Evolutionary conservation across 805 yeast genomes (phyloP), one percentile per base, ranked within the genome.

Genomic region (Soucietia sequanensis): DNA sequence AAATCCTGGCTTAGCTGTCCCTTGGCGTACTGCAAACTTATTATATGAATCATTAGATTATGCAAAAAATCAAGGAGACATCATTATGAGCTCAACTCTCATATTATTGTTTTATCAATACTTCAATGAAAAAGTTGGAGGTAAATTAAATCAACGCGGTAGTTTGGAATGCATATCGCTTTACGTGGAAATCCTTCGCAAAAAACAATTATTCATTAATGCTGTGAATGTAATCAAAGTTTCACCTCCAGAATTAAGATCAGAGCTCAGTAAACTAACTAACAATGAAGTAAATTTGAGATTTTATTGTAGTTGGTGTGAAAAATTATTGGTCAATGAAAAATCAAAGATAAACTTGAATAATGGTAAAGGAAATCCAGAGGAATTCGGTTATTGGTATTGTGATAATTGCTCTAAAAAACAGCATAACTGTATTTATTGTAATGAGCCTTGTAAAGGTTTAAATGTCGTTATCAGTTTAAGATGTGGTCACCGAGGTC

Each of bases 401-500:
- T 90, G 97, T 61, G 87, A 80, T 34, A 70, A 68, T 15, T 90
- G 97, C 56, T 61, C 70, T 8, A 65, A 60, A 33, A 64, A 65
- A 11, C 80, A 78, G 41, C 81, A 78, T 39, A 72, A 79, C n/a
- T 90, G 97, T 58, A 70, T 81, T 18, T 76, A 81, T 41, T 90
- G 97, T 57, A 72, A 81, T 42, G 83, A 76, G 50, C 87, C 95
- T 0, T 68, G 90, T 48, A 77, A 75, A 44, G 95, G 95, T 1
- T 65, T 84, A 37, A 72, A 81, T 11, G 75, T 84, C 11, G 68
- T 73, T 65, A 41, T 62, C 68, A 41, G 67, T 44, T 55, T 84
- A 33, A 73, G 66, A 17, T 91, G 98, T 65, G 97, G 96, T 0
- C 98, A 91, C 58, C 70, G 80, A 37, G 89, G 91, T 1, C 98